phyloP scores from a whole-genome alignment of 306 rosid species.

The Acacia confusa region DNA sequence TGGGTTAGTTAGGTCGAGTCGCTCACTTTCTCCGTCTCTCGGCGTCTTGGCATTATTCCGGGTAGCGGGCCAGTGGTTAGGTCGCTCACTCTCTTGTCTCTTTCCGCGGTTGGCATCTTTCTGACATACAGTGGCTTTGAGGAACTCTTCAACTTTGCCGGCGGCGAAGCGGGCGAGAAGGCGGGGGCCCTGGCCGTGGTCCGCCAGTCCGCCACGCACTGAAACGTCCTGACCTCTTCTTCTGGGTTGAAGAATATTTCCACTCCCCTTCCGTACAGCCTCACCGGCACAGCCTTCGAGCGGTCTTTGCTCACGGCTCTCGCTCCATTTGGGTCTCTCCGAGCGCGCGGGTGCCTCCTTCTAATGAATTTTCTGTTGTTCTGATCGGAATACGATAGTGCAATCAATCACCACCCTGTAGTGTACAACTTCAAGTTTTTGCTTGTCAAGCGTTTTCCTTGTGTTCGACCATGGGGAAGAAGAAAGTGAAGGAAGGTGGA shows the following conservation, averaged over 20 bases:
- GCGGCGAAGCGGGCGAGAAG: slow-evolving; percentile 66
- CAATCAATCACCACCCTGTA: background rate
- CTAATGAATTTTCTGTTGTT: background rate
- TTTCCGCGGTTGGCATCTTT: no score
- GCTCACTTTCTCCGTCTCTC: no score
- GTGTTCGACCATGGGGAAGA: slow-evolving; percentile 61
- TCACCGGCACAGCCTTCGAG: slow-evolving; percentile 44
- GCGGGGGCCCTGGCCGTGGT: slow-evolving; percentile 76
- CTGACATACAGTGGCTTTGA: slow-evolving; percentile 67
- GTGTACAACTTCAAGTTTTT: background rate
- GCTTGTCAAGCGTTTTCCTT: background rate
- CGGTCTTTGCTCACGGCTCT: background rate
- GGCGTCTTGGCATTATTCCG: no score
- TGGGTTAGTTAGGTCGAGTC: no score
- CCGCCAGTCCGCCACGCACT: slow-evolving; percentile 44
- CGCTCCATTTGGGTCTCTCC: background rate
- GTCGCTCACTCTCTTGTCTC: no score
- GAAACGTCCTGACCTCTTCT: slow-evolving; percentile 65
- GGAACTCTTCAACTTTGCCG: slow-evolving; percentile 81
- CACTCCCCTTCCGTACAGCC: slow-evolving; percentile 76
- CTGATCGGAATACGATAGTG: background rate
- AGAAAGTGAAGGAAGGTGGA: slow-evolving; percentile 48
- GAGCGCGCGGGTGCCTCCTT: background rate
- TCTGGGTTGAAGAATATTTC: slow-evolving; percentile 77
- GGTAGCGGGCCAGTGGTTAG: no score